Evolutionary conservation across 2,329 filamentous ascomycete genomes (phyloP).

Genomic region (Dactylella cylindrospora): DNA sequence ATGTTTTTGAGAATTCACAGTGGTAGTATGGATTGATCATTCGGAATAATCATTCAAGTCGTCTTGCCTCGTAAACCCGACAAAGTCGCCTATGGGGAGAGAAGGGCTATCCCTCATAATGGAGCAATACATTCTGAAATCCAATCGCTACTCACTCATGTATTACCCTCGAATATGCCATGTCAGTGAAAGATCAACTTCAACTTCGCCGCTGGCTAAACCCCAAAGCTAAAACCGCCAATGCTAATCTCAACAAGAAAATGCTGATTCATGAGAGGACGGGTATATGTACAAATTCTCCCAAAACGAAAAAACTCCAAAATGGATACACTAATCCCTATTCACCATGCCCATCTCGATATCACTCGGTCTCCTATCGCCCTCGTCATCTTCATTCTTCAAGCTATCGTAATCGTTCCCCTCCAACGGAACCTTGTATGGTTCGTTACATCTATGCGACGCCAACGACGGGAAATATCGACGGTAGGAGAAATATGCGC

Average conservation of each 20-base stretch:
- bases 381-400: slow-evolving; percentile 27
- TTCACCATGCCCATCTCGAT: slow-evolving; percentile 42
- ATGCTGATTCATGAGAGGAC: neutral
- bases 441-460: slow-evolving; percentile 29
- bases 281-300: neutral
- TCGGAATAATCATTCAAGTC: too few species aligned
- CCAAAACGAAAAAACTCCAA: slow-evolving; percentile 2
- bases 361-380: slow-evolving; percentile 25
- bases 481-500: slow-evolving; percentile 68
- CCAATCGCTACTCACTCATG: too few species aligned
- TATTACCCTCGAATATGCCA: too few species aligned
- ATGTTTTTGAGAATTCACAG: too few species aligned
- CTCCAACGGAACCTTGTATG: slow-evolving; percentile 22
- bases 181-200: too few species aligned
- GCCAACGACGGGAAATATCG: slow-evolving; percentile 44
- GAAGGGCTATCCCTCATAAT: too few species aligned
- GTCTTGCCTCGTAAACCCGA: too few species aligned
- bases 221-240: neutral
- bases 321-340: too few species aligned
- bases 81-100: too few species aligned
- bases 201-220: neutral
- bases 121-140: too few species aligned
- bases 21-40: too few species aligned
- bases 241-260: neutral
- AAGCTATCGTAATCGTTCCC: slow-evolving; percentile 21